Evolutionary conservation across 371 early-diverging fungal species (phyloP), one percentile per base, ranked within the genome.

Genomic region (Enteropsectra breve): DNA sequence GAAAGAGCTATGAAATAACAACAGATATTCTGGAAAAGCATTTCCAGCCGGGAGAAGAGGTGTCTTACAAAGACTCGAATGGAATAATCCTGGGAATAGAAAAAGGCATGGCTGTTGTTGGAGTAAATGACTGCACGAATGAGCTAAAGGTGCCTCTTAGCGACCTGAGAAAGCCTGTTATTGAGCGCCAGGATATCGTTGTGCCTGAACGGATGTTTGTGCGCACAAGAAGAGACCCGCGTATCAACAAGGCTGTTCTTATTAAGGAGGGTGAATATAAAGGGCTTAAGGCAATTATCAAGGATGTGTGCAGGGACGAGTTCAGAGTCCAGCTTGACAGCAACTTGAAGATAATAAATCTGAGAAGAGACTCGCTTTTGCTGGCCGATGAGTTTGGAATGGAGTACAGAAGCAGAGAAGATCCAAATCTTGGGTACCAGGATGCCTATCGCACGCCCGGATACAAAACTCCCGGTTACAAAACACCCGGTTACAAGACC

Each of bases 221-320:
- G n/a, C 49, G 68, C 30, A 30, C 48, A 15, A 63, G 62, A 58
- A 70, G 66, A 66, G 90, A 94, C 75, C 87, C 86, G 26, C 72
- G 92, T 33, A 78, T 92, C 6, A 84, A 85, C 47, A 86, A 89
- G 73, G 88, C 88, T 0, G 94, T 94, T 0, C 84, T 84, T 36
- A 87, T 93, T 52, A 84, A 83, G 1, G 83, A 85, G 45, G 98
- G 96, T 3, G 87, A 89, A 13, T 91, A 88, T 82, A 97, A 97
- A 77, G 96, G 97, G 8, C 92, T 90, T 75, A 77, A 88, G 29
- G 98, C 95, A 50, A 87, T 91, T 54, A 90, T 94, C 33, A 92
- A 92, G 73, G 92, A 92, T 54, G 82, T 86, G 0, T 84, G 84
- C 0, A 86, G 83, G 63, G 79, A 78, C 4, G 83, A 82, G 63